Percentiles rank a stretch among this genome's conserved stretches.
phyloP scores from a whole-genome alignment of 345 rosid species.

The Syzygium jambos region DNA sequence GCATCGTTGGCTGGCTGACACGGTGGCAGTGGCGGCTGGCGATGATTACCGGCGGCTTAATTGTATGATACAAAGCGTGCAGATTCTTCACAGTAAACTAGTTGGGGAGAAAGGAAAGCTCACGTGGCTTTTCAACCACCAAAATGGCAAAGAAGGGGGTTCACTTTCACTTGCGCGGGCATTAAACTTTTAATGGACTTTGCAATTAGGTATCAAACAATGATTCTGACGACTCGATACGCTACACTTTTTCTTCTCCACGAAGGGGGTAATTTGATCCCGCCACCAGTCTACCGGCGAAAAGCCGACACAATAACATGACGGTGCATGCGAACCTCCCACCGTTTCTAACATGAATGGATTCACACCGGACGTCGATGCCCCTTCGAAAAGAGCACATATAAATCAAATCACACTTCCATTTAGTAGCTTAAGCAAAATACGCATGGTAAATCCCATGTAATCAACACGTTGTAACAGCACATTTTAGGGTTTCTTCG shows the following conservation, averaged over 20 bases:
- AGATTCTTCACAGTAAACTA: background rate
- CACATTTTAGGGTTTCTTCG: background rate
- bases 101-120: background rate
- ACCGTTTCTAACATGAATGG: background rate
- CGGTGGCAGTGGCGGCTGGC: fast-evolving
- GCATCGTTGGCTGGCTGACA: background rate
- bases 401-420: background rate
- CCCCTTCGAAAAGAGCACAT: background rate
- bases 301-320: background rate
- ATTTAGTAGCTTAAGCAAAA: background rate
- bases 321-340: background rate
- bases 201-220: background rate
- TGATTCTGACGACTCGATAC: background rate
- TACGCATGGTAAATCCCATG: background rate
- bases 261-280: background rate
- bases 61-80: background rate
- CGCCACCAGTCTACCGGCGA: fast-evolving
- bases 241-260: background rate
- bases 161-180: background rate
- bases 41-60: background rate
- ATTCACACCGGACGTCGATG: background rate
- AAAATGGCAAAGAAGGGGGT: background rate
- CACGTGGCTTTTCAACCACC: background rate
- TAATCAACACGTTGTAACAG: background rate
- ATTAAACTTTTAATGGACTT: background rate